Conservation (phyloP, 2,329 filamentous ascomycete genomes). For the Ophiocordyceps polyrhachis-furcata region DNA sequence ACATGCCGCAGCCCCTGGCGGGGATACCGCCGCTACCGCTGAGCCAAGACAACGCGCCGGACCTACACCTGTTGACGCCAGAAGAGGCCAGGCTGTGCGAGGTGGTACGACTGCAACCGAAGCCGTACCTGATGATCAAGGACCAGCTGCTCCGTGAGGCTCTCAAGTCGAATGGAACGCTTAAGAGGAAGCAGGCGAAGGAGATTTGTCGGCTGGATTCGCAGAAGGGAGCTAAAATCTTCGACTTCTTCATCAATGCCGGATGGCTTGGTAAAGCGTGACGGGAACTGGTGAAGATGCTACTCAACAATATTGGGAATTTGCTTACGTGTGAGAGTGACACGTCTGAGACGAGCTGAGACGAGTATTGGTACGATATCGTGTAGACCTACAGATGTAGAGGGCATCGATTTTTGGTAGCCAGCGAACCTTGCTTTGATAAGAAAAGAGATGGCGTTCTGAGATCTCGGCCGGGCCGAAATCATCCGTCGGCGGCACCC, state of each 20-base stretch:
- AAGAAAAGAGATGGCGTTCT: no score
- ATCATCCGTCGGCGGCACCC: neutral
- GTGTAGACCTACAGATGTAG: no score
- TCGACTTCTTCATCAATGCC: constrained; percentile 84
- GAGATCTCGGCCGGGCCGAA: neutral
- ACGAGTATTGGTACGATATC: no score
- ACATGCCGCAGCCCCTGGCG: constrained; percentile 35
- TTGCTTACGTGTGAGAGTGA: no score
- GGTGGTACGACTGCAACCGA: constrained; percentile 68
- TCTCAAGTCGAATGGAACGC: constrained; percentile 64
- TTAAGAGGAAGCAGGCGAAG: constrained; percentile 89
- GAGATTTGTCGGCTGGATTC: constrained; percentile 71
- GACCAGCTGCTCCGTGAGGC: constrained; percentile 82
- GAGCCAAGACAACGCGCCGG: constrained; percentile 57
- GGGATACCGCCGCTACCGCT: constrained; percentile 47
- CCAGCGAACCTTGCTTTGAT: no score
- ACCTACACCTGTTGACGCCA: constrained; percentile 67
- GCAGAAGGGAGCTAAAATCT: constrained; percentile 69
- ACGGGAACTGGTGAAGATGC: constrained; percentile 1
- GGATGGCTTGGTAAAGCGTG: constrained; percentile 82
- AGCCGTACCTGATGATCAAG: constrained; percentile 90
- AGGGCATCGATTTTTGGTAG: no score
- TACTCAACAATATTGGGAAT: no score
- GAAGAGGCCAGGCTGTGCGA: constrained; percentile 81
- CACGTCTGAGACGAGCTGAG: no score